Conservation (phyloP, 495 filamentous ascomycete genomes). For the Penicillium herquei region DNA sequence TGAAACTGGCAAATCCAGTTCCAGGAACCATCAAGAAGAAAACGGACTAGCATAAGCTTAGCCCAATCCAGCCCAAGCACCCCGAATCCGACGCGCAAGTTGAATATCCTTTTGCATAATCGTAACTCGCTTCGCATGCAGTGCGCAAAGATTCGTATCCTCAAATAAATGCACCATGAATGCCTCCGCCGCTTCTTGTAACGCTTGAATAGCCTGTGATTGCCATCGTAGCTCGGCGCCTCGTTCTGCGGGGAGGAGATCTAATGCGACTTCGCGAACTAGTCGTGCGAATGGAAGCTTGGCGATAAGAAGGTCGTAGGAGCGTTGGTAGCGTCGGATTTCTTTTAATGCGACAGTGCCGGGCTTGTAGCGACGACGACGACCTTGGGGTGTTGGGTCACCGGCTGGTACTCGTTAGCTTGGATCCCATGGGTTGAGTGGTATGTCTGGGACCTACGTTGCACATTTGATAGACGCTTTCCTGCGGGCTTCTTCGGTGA, state of each 20-base stretch:
- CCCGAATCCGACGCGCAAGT: constrained; percentile 79
- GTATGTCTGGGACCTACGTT: constrained; percentile 31
- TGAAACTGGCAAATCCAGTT: background rate
- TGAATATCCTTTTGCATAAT: constrained; percentile 98
- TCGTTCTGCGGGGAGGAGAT: constrained; percentile 46
- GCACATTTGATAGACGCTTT: constrained; percentile 31
- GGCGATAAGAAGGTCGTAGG: constrained; percentile 73
- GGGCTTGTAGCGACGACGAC: constrained; percentile 72
- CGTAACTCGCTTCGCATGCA: constrained; percentile 93
- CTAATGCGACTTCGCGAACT: constrained; percentile 81
- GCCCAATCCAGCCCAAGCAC: constrained; percentile 63
- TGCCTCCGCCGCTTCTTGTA: constrained; percentile 91
- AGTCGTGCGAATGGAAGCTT: constrained; percentile 87
- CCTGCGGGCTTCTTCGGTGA: constrained; percentile 8
- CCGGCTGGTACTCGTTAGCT: constrained; percentile 53
- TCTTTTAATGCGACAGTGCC: constrained; percentile 83
- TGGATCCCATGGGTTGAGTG: background rate
- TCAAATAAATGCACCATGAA: constrained; percentile 94
- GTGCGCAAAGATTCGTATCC: constrained; percentile 91
- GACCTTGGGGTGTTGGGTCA: constrained; percentile 63
- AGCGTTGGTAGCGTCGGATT: constrained; percentile 80
- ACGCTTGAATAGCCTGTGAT: constrained; percentile 81
- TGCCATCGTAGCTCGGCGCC: constrained; percentile 79
- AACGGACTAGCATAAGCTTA: constrained; percentile 20
- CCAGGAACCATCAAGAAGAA: too few relatives aligned